phyloP scores from a whole-genome alignment of 202 grass and related monocot species.

The Setaria italica region DNA sequence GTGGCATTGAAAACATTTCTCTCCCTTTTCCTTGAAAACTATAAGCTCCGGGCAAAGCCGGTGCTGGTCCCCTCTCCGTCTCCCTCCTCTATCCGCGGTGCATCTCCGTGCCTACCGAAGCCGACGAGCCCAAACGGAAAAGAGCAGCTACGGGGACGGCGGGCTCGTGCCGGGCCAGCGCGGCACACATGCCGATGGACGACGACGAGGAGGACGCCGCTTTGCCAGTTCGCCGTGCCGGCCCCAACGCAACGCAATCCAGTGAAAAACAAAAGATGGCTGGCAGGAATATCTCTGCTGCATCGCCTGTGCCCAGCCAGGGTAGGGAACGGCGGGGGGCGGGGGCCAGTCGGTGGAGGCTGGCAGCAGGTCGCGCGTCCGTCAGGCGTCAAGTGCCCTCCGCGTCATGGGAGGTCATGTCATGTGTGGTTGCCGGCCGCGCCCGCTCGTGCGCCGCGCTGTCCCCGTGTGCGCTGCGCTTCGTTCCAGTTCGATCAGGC shows the following conservation, averaged over 20 bases:
- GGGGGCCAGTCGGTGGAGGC: neutral
- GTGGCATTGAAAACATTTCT: conserved; percentile 60
- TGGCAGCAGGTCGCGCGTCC: neutral
- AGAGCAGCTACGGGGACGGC: neutral
- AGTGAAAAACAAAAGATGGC: neutral
- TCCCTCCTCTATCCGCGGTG: neutral
- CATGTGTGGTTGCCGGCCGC: conserved; percentile 11
- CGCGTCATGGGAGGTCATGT: conserved; percentile 30
- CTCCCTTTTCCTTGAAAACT: neutral
- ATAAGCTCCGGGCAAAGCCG: neutral
- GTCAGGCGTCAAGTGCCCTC: neutral
- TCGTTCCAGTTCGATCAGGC: neutral
- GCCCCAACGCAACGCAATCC: neutral
- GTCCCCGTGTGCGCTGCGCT: conserved; percentile 6
- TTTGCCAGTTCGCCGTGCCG: neutral
- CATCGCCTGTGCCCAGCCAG: neutral
- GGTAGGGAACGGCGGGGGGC: neutral
- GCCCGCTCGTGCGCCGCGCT: conserved; percentile 49
- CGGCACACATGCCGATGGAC: neutral
- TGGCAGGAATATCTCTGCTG: neutral
- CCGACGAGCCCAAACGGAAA: conserved; percentile 9
- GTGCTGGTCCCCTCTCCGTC: neutral
- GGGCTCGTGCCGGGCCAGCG: conserved; percentile 26
- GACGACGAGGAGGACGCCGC: neutral
- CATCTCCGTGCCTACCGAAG: conserved; percentile 20